Evolutionary conservation across 176 grass and related monocot genomes (phyloP).

Genomic region (Cenchrus fungigraminus): DNA sequence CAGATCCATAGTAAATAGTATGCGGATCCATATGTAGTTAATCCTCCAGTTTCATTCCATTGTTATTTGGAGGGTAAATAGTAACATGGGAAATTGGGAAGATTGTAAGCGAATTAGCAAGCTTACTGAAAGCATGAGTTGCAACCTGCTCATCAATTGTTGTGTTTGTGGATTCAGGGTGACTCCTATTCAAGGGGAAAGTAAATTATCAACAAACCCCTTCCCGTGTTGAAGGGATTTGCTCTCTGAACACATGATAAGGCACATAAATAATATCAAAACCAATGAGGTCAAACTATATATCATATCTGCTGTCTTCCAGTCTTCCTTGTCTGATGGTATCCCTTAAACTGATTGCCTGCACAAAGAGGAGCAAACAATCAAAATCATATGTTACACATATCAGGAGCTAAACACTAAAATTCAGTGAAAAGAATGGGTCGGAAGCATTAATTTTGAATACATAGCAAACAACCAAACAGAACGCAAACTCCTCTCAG

Average conservation of each 20-base stretch:
- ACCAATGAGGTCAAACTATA: neutral
- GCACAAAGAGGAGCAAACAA: too few relatives aligned
- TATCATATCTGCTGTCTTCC: neutral
- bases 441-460: too few relatives aligned
- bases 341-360: neutral
- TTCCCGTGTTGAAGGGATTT: slow-evolving; percentile 2
- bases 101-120: slow-evolving; percentile 19
- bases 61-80: neutral
- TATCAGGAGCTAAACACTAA: too few relatives aligned
- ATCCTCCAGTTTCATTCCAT: neutral
- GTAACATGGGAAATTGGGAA: neutral
- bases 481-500: too few relatives aligned
- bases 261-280: neutral
- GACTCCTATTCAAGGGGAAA: slow-evolving; percentile 60
- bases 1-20: neutral
- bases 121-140: slow-evolving; percentile 19
- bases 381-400: too few relatives aligned
- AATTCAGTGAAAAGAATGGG: too few relatives aligned
- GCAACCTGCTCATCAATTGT: slow-evolving; percentile 38
- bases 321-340: neutral
- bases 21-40: too few relatives aligned
- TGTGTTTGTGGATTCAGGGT: slow-evolving; percentile 40
- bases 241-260: too few relatives aligned
- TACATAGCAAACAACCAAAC: too few relatives aligned
- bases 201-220: slow-evolving; percentile 26